Evolutionary conservation across 163 green algal genomes (phyloP).

Genomic region (Scenedesmus sp.): DNA sequence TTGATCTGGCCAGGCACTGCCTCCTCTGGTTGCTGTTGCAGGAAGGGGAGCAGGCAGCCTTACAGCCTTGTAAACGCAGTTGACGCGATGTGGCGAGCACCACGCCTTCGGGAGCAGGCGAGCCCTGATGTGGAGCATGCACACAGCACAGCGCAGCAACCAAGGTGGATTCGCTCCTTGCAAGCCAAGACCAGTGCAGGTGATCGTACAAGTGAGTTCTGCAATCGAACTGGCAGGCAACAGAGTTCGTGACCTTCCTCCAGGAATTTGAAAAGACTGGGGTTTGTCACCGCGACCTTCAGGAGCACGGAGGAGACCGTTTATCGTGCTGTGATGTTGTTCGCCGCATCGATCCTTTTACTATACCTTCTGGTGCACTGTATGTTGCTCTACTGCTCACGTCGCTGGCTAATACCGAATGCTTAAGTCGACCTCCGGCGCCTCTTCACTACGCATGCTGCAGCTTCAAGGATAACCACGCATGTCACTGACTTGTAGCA

Average conservation of each 20-base stretch:
- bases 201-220: not conserved
- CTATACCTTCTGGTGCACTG: not conserved
- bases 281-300: not conserved
- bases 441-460: not conserved
- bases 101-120: not conserved
- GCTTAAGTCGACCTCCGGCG: not conserved
- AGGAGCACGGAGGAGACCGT: not conserved
- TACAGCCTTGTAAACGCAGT: not conserved
- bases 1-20: not conserved
- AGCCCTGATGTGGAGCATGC: not conserved
- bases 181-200: too few species aligned
- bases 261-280: not conserved
- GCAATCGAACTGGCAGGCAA: not conserved
- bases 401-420: not conserved
- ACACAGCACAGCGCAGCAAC: not conserved
- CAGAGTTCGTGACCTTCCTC: too few species aligned
- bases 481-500: conserved; percentile 39
- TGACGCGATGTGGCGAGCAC: not conserved
- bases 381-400: not conserved
- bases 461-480: not conserved
- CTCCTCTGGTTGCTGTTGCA: not conserved
- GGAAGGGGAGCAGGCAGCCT: too few species aligned
- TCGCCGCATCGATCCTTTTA: not conserved
- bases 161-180: not conserved
- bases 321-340: not conserved